Percentiles rank a stretch among this genome's conserved stretches.
phyloP scores from a whole-genome alignment of 140 eudicot genomes.

The Anethum foeniculum region DNA sequence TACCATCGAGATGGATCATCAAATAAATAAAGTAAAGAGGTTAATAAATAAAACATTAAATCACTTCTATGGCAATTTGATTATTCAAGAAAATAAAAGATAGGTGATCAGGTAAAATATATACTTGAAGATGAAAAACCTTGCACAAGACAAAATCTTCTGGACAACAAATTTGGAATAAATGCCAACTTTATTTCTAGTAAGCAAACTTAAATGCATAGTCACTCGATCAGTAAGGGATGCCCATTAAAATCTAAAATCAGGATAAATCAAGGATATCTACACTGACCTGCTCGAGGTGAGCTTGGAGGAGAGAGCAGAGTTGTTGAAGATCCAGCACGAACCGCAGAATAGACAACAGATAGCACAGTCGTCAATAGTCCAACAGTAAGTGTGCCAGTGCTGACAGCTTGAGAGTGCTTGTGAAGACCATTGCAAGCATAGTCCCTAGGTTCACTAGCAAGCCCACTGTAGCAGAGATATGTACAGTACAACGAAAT shows the following conservation, averaged over 20 bases:
- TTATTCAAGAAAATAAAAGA: background rate
- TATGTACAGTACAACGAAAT: constrained; percentile 78
- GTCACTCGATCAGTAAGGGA: background rate
- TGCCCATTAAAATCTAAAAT: background rate
- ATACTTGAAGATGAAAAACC: background rate
- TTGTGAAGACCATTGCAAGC: constrained; percentile 95
- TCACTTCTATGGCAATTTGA: background rate
- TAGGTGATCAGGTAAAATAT: background rate
- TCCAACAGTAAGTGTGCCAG: constrained; percentile 75
- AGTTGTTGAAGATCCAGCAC: constrained; percentile 95
- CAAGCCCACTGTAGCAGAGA: constrained; percentile 93
- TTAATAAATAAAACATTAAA: background rate
- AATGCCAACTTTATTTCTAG: background rate
- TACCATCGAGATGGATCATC: background rate
- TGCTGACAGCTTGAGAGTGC: constrained; percentile 81
- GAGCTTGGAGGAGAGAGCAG: constrained; percentile 90
- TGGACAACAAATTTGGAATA: background rate
- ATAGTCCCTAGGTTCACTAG: constrained; percentile 95
- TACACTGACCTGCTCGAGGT: constrained; percentile 75
- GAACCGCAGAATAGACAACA: constrained; percentile 95
- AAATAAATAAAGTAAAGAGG: background rate
- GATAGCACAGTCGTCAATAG: constrained; percentile 82
- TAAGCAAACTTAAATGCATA: background rate
- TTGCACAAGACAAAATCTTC: background rate
- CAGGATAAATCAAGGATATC: background rate